Evolutionary conservation across 768 basidiomycete genomes (phyloP), one percentile per base, ranked within the genome.

Genomic region (Mycena pura): DNA sequence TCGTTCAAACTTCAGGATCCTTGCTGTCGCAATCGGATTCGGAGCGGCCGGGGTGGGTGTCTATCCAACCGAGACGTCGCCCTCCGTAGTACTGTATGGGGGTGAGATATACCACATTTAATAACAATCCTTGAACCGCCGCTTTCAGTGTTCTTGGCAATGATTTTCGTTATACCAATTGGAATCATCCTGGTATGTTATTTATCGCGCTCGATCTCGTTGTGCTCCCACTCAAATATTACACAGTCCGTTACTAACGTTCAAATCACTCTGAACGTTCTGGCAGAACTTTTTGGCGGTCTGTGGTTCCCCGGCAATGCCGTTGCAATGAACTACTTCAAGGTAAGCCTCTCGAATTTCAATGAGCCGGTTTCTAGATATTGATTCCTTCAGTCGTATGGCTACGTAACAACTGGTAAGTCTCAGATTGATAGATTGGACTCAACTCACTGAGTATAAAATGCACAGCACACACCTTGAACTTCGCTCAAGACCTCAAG

Each of bases 211-310:
- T 27, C 5, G 3, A 3, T 40, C 1, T 7, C 11, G 1, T n/a
- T 21, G 32, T 6, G 1, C 27, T 40, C 14, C 17, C 25, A 25
- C 22, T 60, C 7, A 22, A 6, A 17, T 31, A 17, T 10, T 55
- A 6, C 0, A 6, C 62, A 72, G 40, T 68, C 75, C 2, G 73
- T 76, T 43, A 78, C 78, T 7, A 77, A 77, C 63, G 66, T 71
- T 47, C 68, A 74, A 48, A 65, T 78, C 41, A 72, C 71, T 15
- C 68, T 78, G 24, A 77, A 78, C 57, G 70, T 75, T 38, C 71
- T 80, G 15, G 77, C 78, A 10, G 79, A 81, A 68, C 69, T 79
- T 57, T 74, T 68, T 13, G 67, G 67, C 40, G 60, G 57, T n/a
- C 63, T 72, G 25, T 69, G 72, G 66, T 69, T 75, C 49, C 68